Evolutionary conservation across 2,329 filamentous ascomycete genomes (phyloP).

Genomic region (Beauveria scarabaeidicola): DNA sequence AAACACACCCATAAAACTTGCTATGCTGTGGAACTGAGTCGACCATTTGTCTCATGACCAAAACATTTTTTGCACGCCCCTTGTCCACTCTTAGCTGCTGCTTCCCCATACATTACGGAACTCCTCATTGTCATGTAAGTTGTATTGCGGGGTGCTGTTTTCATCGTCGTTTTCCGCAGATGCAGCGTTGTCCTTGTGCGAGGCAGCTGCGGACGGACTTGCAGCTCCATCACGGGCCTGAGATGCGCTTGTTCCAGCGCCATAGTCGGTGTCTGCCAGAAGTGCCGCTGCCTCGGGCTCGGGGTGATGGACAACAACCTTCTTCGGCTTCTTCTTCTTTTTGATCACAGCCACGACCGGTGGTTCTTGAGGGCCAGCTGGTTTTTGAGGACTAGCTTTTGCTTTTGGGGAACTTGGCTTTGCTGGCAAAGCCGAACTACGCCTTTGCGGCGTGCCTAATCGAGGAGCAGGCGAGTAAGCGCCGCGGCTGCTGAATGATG

Average conservation of each 20-base stretch:
- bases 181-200: background rate
- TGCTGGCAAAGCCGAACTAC: slow-evolving; percentile 14
- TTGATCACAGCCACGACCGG: slow-evolving; percentile 28
- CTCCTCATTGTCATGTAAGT: slow-evolving; percentile 31
- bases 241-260: background rate
- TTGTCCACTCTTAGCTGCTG: background rate
- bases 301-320: slow-evolving; percentile 24
- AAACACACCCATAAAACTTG: slow-evolving; percentile 18
- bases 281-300: slow-evolving; percentile 22
- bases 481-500: slow-evolving; percentile 23
- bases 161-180: slow-evolving; percentile 12
- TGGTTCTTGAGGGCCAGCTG: slow-evolving; percentile 16
- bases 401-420: slow-evolving; percentile 14
- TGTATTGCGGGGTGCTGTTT: slow-evolving; percentile 18
- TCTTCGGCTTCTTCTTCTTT: slow-evolving; percentile 31
- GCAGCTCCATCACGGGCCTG: slow-evolving; percentile 15
- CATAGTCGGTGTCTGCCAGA: slow-evolving; percentile 18
- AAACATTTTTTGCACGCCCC: background rate
- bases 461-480: slow-evolving; percentile 19
- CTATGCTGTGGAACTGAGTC: slow-evolving; percentile 15
- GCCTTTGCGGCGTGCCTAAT: slow-evolving; percentile 8
- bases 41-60: background rate
- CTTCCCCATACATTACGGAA: slow-evolving; percentile 39
- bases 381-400: slow-evolving; percentile 18
- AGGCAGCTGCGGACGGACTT: slow-evolving; percentile 13